Evolutionary conservation across 495 filamentous ascomycete species (phyloP), one percentile per base, ranked within the genome.

Genomic region (Aspergillus nanangensis): DNA sequence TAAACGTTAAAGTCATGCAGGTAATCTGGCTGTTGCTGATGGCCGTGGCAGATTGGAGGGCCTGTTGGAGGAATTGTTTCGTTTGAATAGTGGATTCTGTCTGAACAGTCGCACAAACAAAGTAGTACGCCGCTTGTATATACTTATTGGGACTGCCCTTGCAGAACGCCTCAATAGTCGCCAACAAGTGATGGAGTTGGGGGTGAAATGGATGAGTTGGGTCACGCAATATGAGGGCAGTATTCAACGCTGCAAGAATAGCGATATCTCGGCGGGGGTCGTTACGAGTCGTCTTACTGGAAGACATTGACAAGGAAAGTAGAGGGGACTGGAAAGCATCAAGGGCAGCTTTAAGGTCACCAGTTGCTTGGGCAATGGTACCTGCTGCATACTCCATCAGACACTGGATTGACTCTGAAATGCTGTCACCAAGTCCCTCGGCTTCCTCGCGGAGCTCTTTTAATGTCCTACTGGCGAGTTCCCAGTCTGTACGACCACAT

Each of bases 181-280:
- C 65, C n/a, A 95, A 63, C 2, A 92, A 59, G 5, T 69, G 61
- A 4, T 67, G 55, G 9, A 78, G 60, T 4, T 67, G 57, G 29
- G 56, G 52, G 31, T 80, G 68, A 41, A 80, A 46, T 38, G 69
- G 68, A 20, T 83, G 77, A 0, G 61, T 48, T 7, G 78, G 77
- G 29, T 82, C 69, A 36, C 90, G 87, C 51, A 95, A 70, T 44
- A 97, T 93, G 60, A 90, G 83, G 20, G 95, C 66, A 18, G 77
- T 76, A 63, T 95, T 97, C 47, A 99, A 77, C 4, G 81, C 70
- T 4, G 89, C 86, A 9, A 97, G 77, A 38, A 95, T 78, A 8
- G 82, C 71, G 15, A 94, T 69, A 50, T 96, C 88, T 3, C 78
- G 74, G 37, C 77, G 75, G n/a, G 82, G 69, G 27, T 82, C 76